Conservation (phyloP, 805 yeast genomes). For the Grigorovia jiainica region DNA sequence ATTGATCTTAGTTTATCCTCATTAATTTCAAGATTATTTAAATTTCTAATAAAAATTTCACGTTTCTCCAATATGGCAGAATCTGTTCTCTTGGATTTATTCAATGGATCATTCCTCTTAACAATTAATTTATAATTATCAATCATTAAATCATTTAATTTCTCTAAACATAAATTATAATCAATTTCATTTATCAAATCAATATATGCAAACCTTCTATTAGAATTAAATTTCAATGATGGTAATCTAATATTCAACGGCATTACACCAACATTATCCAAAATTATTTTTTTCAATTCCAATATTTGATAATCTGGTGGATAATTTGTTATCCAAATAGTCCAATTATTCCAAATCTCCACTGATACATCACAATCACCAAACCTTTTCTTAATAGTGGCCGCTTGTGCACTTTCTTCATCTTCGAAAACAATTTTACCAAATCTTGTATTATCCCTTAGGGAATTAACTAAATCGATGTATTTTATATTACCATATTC, state of each 20-base stretch:
- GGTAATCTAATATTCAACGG: conserved; percentile 55
- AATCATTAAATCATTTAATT: conserved; percentile 32
- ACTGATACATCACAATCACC: conserved; percentile 38
- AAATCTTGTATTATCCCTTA: conserved; percentile 14
- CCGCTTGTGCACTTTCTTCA: conserved; percentile 42
- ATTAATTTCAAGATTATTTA: conserved; percentile 38
- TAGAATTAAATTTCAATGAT: conserved; percentile 41
- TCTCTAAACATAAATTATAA: conserved; percentile 36
- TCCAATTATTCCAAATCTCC: conserved; percentile 35
- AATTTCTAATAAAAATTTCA: conserved; percentile 46
- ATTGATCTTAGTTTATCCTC: conserved; percentile 31
- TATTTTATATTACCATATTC: conserved; percentile 52
- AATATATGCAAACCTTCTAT: conserved; percentile 65
- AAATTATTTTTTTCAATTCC: conserved; percentile 35
- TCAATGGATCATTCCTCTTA: conserved; percentile 51
- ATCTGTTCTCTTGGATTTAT: conserved; percentile 34
- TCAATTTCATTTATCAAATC: conserved; percentile 39
- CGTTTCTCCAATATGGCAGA: conserved; percentile 41
- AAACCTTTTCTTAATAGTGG: conserved; percentile 49
- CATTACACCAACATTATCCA: conserved; percentile 26
- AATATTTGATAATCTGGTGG: conserved; percentile 44
- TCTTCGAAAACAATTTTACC: conserved; percentile 54
- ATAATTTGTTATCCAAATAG: conserved; percentile 67
- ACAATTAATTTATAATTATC: conserved; percentile 41
- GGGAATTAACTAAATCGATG: conserved; percentile 21